A percentile compares a stretch with the other conserved stretches of the same genome.
phyloP scores from a whole-genome alignment of 768 basidiomycete species.

The Hysterangium stoloniferum region DNA sequence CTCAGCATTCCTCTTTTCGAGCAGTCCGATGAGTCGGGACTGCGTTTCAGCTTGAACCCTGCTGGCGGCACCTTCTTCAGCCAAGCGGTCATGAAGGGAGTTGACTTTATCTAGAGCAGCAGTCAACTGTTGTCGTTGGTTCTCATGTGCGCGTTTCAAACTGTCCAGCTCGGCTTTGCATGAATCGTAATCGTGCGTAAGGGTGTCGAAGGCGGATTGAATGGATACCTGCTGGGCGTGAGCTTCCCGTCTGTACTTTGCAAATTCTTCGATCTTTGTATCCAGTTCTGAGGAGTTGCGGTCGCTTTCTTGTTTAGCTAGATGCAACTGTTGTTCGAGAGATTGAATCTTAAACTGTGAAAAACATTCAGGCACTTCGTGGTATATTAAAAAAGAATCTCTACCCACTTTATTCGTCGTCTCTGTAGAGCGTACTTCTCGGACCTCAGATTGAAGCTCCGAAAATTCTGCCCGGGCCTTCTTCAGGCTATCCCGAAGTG shows the following conservation, averaged over 20 bases:
- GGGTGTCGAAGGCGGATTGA: conserved; percentile 68
- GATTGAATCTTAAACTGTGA: conserved; percentile 80
- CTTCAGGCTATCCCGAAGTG: conserved; percentile 59
- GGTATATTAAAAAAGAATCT: not conserved
- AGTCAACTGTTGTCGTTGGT: conserved; percentile 68
- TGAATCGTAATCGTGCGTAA: conserved; percentile 59
- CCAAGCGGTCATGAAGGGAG: conserved; percentile 67
- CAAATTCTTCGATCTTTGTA: conserved; percentile 72
- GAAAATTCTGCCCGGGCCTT: conserved; percentile 71
- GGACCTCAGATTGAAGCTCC: conserved; percentile 53
- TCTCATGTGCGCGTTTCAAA: conserved; percentile 61
- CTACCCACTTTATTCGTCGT: conserved; percentile 62
- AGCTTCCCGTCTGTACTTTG: conserved; percentile 74
- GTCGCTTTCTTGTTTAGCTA: conserved; percentile 69
- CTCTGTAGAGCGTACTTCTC: conserved; percentile 67
- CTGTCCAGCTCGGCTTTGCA: conserved; percentile 63
- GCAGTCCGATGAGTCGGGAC: conserved; percentile 67
- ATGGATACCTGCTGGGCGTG: conserved; percentile 70
- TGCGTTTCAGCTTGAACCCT: conserved; percentile 68
- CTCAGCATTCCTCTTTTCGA: conserved; percentile 84
- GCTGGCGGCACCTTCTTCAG: conserved; percentile 80
- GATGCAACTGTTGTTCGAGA: conserved; percentile 70
- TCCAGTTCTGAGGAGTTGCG: conserved; percentile 62
- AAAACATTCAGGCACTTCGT: conserved; percentile 1
- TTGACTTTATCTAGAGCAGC: conserved; percentile 71